A percentile compares a stretch with the other conserved stretches of the same genome.
Conservation (phyloP, 352 stramenopile species). For the Pythium coloratum region DNA sequence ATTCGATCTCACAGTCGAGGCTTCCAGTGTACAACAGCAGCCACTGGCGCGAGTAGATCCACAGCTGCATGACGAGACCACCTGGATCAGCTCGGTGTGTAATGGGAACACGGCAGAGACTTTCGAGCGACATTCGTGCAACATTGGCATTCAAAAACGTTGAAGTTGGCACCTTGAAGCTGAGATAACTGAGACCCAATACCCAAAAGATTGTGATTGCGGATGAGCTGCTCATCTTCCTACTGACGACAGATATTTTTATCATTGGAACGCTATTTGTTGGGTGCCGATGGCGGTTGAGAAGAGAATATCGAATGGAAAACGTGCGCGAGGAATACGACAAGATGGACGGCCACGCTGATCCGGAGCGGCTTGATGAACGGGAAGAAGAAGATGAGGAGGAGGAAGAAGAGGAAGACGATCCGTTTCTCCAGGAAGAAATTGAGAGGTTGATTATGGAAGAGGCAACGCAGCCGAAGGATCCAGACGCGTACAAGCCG, state of each 20-base stretch:
- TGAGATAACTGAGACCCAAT: neutral
- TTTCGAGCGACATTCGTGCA: conserved; percentile 13
- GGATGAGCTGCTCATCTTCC: neutral
- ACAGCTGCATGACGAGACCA: neutral
- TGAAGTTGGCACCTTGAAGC: conserved; percentile 6
- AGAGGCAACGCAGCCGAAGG: conserved; percentile 4
- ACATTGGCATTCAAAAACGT: conserved; percentile 2
- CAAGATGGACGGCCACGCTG: neutral
- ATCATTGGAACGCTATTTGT: neutral
- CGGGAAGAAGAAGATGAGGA: conserved; percentile 5
- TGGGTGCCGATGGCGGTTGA: neutral
- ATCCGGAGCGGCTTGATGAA: neutral
- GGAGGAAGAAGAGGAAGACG: conserved; percentile 19
- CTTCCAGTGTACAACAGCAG: neutral
- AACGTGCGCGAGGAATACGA: neutral
- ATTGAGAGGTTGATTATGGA: conserved; percentile 21
- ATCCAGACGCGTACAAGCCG: conserved; percentile 37
- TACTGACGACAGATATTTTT: conserved; percentile 1
- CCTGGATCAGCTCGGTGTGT: neutral
- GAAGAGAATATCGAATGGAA: neutral
- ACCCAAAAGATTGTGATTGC: too few species aligned
- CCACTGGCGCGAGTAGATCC: neutral
- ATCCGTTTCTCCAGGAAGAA: conserved; percentile 21
- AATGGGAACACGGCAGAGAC: conserved; percentile 3
- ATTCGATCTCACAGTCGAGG: neutral